phyloP scores from a whole-genome alignment of 1,284 basidiomycete genomes.

The Megacollybia platyphylla region DNA sequence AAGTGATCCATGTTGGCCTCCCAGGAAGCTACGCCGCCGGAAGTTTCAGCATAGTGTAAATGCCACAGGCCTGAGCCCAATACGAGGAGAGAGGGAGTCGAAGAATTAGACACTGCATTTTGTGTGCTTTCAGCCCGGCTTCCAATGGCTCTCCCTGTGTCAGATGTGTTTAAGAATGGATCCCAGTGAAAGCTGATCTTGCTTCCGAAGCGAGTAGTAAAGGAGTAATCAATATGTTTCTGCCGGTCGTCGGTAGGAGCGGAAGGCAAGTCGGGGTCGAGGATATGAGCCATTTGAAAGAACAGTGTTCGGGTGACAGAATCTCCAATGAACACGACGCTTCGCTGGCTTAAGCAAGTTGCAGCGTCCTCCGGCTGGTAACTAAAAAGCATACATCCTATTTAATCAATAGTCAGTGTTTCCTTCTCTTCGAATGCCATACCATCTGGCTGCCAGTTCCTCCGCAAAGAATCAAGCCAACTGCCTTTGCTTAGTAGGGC shows the following conservation, averaged over 20 bases:
- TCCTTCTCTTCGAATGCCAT: conserved; percentile 11
- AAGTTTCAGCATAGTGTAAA: conserved; percentile 54
- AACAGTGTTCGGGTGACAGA: conserved; percentile 72
- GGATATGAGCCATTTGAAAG: conserved; percentile 53
- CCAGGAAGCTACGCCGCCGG: conserved; percentile 70
- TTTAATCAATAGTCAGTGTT: neutral
- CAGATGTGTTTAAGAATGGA: conserved; percentile 65
- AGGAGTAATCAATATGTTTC: conserved; percentile 57
- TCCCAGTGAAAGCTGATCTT: conserved; percentile 69
- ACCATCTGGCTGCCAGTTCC: conserved; percentile 83
- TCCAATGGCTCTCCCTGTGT: conserved; percentile 26
- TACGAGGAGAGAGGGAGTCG: conserved; percentile 52
- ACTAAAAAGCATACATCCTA: conserved; percentile 65
- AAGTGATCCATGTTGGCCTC: conserved; percentile 57
- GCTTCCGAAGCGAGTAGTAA: conserved; percentile 30
- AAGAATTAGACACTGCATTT: neutral
- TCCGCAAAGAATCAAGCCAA: conserved; percentile 60
- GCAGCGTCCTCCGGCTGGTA: conserved; percentile 44
- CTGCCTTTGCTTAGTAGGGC: conserved; percentile 60
- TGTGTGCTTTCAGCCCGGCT: neutral
- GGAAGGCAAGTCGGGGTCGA: conserved; percentile 44
- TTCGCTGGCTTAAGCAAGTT: conserved; percentile 38
- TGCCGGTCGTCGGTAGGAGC: conserved; percentile 40
- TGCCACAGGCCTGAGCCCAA: conserved; percentile 84
- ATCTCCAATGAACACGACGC: conserved; percentile 75